phyloP scores from a whole-genome alignment of 805 yeast genomes.

The Novakomyces olei region DNA sequence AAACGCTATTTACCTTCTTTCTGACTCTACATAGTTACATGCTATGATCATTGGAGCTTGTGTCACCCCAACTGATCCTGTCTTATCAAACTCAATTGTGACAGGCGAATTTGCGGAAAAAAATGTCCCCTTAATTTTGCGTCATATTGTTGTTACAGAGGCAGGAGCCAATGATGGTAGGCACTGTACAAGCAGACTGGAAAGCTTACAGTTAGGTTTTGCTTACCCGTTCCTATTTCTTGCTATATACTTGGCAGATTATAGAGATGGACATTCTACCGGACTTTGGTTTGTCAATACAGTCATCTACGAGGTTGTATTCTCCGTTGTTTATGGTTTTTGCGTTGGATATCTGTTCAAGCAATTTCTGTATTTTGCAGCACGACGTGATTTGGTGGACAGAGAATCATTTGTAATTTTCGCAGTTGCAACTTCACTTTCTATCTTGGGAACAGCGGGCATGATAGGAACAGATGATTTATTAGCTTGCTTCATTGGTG shows the following conservation, averaged over 20 bases:
- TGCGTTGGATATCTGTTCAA: conserved; percentile 30
- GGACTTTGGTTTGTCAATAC: conserved; percentile 42
- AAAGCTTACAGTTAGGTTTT: no score
- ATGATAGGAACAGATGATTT: conserved; percentile 51
- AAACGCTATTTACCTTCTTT: no score
- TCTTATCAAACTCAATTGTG: conserved; percentile 49
- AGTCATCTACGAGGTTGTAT: conserved; percentile 37
- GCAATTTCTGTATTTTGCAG: conserved; percentile 24
- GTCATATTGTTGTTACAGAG: conserved; percentile 43
- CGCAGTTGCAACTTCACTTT: conserved; percentile 32
- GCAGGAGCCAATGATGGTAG: conserved; percentile 55
- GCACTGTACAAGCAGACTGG: no score
- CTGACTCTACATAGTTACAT: no score
- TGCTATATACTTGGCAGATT: conserved; percentile 31
- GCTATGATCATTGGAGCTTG: neutral
- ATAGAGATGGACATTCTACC: conserved; percentile 31
- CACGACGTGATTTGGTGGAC: conserved; percentile 26
- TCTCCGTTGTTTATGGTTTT: conserved; percentile 30
- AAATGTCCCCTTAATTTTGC: conserved; percentile 35
- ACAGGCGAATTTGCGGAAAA: conserved; percentile 48
- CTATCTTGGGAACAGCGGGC: conserved; percentile 40
- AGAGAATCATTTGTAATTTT: conserved; percentile 35
- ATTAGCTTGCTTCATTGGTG: conserved; percentile 51
- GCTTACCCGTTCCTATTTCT: conserved; percentile 40
- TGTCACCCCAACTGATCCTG: conserved; percentile 57